Conservation (phyloP, 2,329 filamentous ascomycete species). For the Aspergillus sp. region DNA sequence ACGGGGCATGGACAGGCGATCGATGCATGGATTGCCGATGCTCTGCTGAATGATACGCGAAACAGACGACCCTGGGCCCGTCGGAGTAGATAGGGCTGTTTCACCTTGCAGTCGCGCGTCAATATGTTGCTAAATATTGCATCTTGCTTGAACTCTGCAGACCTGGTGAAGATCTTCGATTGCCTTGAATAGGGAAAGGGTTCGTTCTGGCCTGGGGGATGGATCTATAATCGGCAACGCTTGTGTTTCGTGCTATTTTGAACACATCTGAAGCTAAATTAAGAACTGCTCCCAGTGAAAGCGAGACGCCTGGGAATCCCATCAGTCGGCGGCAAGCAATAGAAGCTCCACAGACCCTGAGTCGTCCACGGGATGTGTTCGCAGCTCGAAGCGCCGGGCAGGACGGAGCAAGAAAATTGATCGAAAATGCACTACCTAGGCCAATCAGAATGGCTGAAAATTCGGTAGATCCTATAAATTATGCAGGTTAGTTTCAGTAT, state of each 20-base stretch:
- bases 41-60: slow-evolving; percentile 18
- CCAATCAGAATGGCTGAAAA: slow-evolving; percentile 1
- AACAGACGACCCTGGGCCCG: slow-evolving; percentile 22
- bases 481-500: slow-evolving; percentile 20
- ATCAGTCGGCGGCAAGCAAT: slow-evolving; percentile 21
- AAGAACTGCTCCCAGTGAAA: slow-evolving; percentile 8
- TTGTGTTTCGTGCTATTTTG: slow-evolving; percentile 27
- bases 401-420: slow-evolving; percentile 2
- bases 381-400: slow-evolving; percentile 17
- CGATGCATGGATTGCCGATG: slow-evolving; percentile 8
- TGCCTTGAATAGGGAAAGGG: slow-evolving; percentile 20
- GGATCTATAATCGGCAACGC: slow-evolving; percentile 24
- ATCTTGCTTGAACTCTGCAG: slow-evolving; percentile 29
- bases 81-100: slow-evolving; percentile 27
- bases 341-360: slow-evolving; percentile 10
- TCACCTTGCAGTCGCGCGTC: slow-evolving; percentile 39
- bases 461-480: neutral
- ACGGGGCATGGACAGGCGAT: slow-evolving; percentile 19
- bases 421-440: neutral
- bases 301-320: slow-evolving; percentile 11
- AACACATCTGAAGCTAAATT: slow-evolving; percentile 17
- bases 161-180: slow-evolving; percentile 16
- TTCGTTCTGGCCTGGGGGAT: slow-evolving; percentile 22
- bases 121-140: slow-evolving; percentile 43
- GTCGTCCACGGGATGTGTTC: neutral